Evolutionary conservation across 176 grass and related monocot genomes (phyloP).

Genomic region (Themeda triandra): DNA sequence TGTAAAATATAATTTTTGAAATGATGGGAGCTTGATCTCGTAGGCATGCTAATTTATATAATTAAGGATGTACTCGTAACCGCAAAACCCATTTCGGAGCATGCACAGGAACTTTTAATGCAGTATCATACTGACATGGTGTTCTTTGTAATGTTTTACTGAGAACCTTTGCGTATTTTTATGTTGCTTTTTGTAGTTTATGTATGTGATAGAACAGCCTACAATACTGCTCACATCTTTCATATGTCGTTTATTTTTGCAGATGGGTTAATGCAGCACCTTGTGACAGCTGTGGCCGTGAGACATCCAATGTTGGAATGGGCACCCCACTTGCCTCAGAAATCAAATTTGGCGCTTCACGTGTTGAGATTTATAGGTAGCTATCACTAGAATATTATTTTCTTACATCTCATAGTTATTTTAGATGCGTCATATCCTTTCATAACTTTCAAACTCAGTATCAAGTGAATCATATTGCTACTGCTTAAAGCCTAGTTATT

Average conservation of each 20-base stretch:
- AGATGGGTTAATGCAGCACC: slow-evolving; percentile 92
- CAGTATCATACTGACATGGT: neutral
- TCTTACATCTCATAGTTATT: slow-evolving; percentile 14
- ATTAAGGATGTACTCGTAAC: neutral
- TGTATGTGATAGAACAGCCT: neutral
- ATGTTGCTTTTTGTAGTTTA: neutral
- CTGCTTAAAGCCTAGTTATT: slow-evolving; percentile 12
- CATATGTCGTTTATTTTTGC: slow-evolving; percentile 36
- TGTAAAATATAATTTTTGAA: neutral
- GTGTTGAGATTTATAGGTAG: slow-evolving; percentile 96
- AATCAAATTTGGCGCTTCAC: slow-evolving; percentile 68
- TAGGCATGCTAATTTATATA: neutral
- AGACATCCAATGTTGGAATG: slow-evolving; percentile 73
- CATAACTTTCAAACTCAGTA: slow-evolving; percentile 5
- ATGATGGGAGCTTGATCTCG: neutral
- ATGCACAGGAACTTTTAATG: slow-evolving; percentile 11
- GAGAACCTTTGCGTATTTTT: neutral
- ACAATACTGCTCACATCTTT: slow-evolving; percentile 11
- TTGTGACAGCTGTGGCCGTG: slow-evolving; percentile 71
- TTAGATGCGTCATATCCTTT: neutral
- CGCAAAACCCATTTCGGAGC: neutral
- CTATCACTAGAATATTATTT: slow-evolving; percentile 14
- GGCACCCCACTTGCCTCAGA: slow-evolving; percentile 64
- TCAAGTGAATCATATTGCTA: slow-evolving; percentile 14
- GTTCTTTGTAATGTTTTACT: neutral